These are phyloP conservation scores for Plantago elongata DNA, from an alignment of 257 asterid genomes.

Conservation along the genomic window DNA sequence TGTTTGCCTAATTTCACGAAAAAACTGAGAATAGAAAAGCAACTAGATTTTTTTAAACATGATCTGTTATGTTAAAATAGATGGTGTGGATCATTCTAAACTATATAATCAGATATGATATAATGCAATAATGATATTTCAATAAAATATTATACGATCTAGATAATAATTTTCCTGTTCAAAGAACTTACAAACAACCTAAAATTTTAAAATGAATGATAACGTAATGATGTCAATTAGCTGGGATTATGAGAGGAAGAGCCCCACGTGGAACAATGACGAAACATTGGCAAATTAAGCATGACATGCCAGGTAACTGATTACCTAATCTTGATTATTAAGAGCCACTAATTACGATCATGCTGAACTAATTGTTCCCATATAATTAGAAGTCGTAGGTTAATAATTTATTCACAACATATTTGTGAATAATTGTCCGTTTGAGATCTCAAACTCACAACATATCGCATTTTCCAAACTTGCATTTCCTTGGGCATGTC, in stretches of 20 bases:
- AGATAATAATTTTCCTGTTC: too few relatives aligned
- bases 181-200: too few relatives aligned
- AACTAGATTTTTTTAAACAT: too few relatives aligned
- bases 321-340: slow-evolving; percentile 5
- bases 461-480: not conserved
- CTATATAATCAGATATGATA: too few relatives aligned
- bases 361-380: too few relatives aligned
- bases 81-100: too few relatives aligned
- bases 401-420: not conserved
- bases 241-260: not conserved
- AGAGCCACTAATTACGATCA: not conserved
- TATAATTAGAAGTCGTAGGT: not conserved
- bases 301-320: not conserved
- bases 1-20: slow-evolving; percentile 5
- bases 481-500: not conserved
- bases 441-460: not conserved
- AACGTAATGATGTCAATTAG: not conserved
- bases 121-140: too few relatives aligned
- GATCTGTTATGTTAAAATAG: too few relatives aligned
- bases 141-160: too few relatives aligned
- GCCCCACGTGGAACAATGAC: not conserved
- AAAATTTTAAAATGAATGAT: not conserved
- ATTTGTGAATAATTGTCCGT: not conserved
- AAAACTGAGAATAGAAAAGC: too few relatives aligned
- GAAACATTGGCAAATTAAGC: not conserved